Evolutionary conservation across 2,329 filamentous ascomycete genomes (phyloP), one percentile per base, ranked within the genome.

Genomic region (Apiospora sp.): DNA sequence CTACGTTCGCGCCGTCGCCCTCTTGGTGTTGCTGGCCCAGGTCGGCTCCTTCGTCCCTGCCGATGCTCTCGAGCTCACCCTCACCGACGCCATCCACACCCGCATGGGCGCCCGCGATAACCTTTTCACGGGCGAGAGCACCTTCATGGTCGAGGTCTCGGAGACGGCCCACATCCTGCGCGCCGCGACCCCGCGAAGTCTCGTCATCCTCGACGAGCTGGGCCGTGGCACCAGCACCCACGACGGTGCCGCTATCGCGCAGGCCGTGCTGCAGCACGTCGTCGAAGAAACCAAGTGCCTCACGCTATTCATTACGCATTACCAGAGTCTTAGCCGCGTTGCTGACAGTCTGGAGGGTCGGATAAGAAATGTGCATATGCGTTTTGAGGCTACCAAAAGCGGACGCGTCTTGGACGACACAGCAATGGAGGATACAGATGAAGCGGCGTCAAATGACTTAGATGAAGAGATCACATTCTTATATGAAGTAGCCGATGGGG

Each of bases 31-130:
- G 78, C 95, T 99, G 86, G 95, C 94, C 10, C 96, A 99, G 80
- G 93, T 98, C 75, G 96, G 96, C 69, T 97, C 94, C 49, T 99
- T 95, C 82, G 95, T 99, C 0, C 96, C 96, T 1, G 96, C 96
- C 30, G 87, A 88, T 41, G 87, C 90, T 2, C 91, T 96, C 37
- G 84, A 86, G 3, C 88, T 98, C 0, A 96, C 95, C 13, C 91
- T 98, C 74, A 87, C 96, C 48, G 96, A 99, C 81, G 94, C 94
- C 8, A 94, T 99, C 67, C 94, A 96, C 85, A 98, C 96, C 0
- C 93, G 96, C 76, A 98, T 98, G 91, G 96, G 96, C 71, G 96
- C 96, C 3, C 94, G 94, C 77, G 96, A 99, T 83, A 98, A 98
- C 81, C 94, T 99, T 85, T 93, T 98, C 81, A 93, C 94, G 5